Conservation (phyloP, 1,139 yeast species). For the Arxiozyma telluris region DNA sequence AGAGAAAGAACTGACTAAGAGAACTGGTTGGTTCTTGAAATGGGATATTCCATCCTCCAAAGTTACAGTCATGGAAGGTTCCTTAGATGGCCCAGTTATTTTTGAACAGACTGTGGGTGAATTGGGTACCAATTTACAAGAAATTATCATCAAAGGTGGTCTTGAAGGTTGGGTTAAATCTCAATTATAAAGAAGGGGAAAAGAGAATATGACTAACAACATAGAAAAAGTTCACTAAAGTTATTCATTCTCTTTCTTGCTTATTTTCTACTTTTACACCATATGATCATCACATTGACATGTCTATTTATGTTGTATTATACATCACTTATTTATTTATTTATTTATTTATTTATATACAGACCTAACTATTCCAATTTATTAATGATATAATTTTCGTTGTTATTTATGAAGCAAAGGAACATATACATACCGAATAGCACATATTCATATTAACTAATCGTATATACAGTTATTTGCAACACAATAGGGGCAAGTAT, state of each 20-base stretch:
- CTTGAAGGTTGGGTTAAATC: constrained; percentile 96
- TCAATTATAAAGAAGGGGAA: constrained; percentile 37
- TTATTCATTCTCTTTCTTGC: neutral
- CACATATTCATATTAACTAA: neutral
- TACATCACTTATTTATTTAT: neutral
- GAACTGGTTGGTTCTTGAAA: constrained; percentile 87
- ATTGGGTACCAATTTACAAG: constrained; percentile 89
- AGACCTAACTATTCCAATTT: neutral
- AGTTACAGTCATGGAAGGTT: constrained; percentile 65
- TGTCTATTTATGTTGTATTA: too few species aligned
- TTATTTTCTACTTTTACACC: too few species aligned
- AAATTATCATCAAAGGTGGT: constrained; percentile 93
- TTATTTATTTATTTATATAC: too few species aligned
- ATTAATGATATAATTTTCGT: neutral
- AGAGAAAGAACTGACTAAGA: constrained; percentile 64
- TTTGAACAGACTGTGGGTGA: constrained; percentile 88
- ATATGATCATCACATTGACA: neutral
- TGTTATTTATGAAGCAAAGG: neutral
- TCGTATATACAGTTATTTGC: constrained; percentile 2
- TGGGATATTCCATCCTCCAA: constrained; percentile 89
- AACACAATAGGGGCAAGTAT: too few species aligned
- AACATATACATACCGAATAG: too few species aligned
- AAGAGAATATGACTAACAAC: neutral
- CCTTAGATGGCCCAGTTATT: constrained; percentile 45
- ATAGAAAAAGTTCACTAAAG: neutral